Percentiles rank a stretch among this genome's conserved stretches.
phyloP scores from a whole-genome alignment of 78 protist genomes.

The Isochrysis galbana region DNA sequence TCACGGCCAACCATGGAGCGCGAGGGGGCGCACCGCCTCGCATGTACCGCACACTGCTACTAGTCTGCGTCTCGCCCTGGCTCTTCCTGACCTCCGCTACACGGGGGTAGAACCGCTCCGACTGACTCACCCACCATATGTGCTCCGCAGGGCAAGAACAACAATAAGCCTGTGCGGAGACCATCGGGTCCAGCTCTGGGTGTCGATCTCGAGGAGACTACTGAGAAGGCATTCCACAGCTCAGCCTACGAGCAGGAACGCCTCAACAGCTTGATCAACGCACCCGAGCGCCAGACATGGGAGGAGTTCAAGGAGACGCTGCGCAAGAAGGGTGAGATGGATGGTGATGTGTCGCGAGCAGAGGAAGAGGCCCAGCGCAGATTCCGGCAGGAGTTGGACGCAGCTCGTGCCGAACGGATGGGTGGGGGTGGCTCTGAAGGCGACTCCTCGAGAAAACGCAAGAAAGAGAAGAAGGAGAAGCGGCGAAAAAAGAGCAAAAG shows the following conservation, averaged over 20 bases:
- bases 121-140: no score
- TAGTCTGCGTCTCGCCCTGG: no score
- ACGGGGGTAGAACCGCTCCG: no score
- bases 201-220: background rate
- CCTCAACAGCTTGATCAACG: background rate
- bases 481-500: background rate
- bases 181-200: background rate
- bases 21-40: no score
- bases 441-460: background rate
- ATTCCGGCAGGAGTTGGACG: background rate
- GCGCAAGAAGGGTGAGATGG: conserved; percentile 23
- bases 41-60: no score
- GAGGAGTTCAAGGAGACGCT: background rate
- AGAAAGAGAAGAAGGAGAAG: background rate
- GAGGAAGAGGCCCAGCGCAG: background rate
- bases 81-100: no score
- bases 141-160: conserved; percentile 14
- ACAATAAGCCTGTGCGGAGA: background rate
- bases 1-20: no score
- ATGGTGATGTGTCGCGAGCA: background rate
- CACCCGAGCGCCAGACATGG: background rate
- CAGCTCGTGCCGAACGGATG: background rate
- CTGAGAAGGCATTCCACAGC: background rate
- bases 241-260: background rate
- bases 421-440: background rate